These are phyloP conservation scores for Taphrina flavorubra DNA, from an alignment of 1,139 yeast genomes.

Conservation along the genomic window DNA sequence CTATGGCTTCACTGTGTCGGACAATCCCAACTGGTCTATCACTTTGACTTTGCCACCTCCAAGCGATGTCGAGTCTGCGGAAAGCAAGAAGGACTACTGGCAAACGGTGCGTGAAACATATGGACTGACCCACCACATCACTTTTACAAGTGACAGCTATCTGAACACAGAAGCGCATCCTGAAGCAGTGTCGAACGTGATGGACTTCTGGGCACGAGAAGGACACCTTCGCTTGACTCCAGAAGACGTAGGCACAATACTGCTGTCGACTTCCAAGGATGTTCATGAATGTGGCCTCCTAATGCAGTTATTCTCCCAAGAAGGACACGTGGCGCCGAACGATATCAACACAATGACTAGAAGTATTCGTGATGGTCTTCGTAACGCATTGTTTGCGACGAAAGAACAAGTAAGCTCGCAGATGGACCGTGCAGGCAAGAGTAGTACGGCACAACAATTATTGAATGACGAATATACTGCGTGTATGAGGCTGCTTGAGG, in stretches of 20 bases:
- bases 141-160: neutral
- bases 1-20: conserved; percentile 51
- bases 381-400: neutral
- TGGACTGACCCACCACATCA: conserved; percentile 2
- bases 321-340: neutral
- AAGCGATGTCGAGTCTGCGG: neutral
- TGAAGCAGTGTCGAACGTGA: neutral
- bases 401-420: neutral
- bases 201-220: neutral
- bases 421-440: neutral
- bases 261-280: neutral
- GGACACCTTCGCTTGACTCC: neutral
- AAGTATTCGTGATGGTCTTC: neutral
- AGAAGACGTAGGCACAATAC: neutral
- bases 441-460: neutral
- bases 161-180: neutral
- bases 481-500: neutral
- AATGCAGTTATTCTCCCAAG: neutral
- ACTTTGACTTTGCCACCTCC: conserved; percentile 15
- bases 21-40: conserved; percentile 26
- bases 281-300: neutral
- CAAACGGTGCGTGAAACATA: neutral
- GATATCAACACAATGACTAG: neutral
- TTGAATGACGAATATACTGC: neutral
- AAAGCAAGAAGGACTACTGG: neutral